Conservation (phyloP, 495 filamentous ascomycete species). For the Symbiotaphrina buchneri region DNA sequence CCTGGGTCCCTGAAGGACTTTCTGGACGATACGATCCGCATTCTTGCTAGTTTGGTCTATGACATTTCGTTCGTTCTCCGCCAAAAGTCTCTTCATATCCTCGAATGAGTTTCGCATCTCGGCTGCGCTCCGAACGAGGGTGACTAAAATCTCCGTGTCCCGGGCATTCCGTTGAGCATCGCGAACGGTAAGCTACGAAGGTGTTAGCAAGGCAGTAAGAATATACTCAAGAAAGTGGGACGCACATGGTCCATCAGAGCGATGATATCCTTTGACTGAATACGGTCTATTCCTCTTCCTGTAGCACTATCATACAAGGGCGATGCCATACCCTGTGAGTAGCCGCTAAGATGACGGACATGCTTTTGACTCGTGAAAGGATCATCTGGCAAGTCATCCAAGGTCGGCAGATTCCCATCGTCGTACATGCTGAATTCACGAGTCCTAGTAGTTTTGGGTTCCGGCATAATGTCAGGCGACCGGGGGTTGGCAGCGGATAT, state of each 20-base stretch:
- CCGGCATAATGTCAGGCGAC: slow-evolving; percentile 33
- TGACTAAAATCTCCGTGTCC: slow-evolving; percentile 91
- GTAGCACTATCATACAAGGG: slow-evolving; percentile 83
- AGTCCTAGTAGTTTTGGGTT: slow-evolving; percentile 14
- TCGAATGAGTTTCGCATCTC: slow-evolving; percentile 97
- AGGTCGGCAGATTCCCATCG: too few relatives aligned
- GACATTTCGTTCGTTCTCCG: slow-evolving; percentile 63
- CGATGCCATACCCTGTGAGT: slow-evolving; percentile 75
- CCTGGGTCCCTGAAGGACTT: slow-evolving; percentile 67
- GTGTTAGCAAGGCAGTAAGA: slow-evolving; percentile 14
- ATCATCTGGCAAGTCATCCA: too few relatives aligned
- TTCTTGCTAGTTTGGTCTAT: slow-evolving; percentile 67
- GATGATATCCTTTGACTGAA: slow-evolving; percentile 92
- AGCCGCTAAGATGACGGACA: slow-evolving; percentile 55
- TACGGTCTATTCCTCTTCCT: slow-evolving; percentile 71
- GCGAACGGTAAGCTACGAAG: slow-evolving; percentile 60
- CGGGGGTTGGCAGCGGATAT: slow-evolving; percentile 60
- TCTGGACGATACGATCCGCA: slow-evolving; percentile 63
- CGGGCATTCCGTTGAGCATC: slow-evolving; percentile 92
- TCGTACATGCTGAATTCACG: too few relatives aligned
- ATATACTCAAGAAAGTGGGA: slow-evolving; percentile 6
- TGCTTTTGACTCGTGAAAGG: slow-evolving; percentile 30
- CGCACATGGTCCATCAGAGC: slow-evolving; percentile 91
- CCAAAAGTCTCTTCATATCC: slow-evolving; percentile 82
- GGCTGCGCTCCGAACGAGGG: slow-evolving; percentile 77